phyloP scores from a whole-genome alignment of 139 green algal species.

The Bryopsis sp. region DNA sequence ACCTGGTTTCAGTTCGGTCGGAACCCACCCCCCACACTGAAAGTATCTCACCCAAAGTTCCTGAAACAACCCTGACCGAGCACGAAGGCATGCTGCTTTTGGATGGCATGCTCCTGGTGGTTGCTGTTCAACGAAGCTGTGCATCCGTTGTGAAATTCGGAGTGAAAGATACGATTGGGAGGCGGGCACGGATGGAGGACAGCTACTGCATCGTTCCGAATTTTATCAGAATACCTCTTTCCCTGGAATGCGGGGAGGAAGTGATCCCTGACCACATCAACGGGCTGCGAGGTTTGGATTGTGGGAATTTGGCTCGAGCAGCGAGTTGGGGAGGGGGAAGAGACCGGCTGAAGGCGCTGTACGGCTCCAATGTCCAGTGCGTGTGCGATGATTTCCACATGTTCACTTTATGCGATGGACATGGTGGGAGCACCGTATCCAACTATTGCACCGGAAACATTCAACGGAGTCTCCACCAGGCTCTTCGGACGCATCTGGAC shows the following conservation, averaged over 20 bases:
- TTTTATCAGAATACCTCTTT: slow-evolving; percentile 15
- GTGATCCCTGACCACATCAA: slow-evolving; percentile 4
- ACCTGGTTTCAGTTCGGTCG: no score
- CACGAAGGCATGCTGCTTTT: no score
- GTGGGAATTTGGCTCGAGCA: neutral
- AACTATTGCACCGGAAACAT: slow-evolving; percentile 11
- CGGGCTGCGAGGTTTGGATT: neutral
- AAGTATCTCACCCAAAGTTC: no score
- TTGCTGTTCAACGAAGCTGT: no score
- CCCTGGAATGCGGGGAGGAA: neutral
- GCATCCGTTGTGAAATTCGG: slow-evolving; percentile 6
- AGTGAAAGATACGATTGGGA: slow-evolving; percentile 1
- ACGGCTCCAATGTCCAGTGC: neutral
- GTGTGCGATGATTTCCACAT: slow-evolving; percentile 16
- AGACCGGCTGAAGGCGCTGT: neutral
- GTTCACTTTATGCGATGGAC: slow-evolving; percentile 16
- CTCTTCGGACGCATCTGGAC: neutral
- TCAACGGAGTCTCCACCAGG: neutral
- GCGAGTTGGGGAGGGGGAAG: neutral
- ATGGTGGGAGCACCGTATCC: slow-evolving; percentile 7
- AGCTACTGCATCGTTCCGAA: neutral
- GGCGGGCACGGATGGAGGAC: slow-evolving; percentile 13
- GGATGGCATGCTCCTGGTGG: no score
- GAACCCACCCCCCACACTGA: no score
- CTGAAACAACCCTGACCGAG: no score